Base-by-base conservation (phyloP, 306 rosid genomes). In the Begonia loranthoides region DNA sequence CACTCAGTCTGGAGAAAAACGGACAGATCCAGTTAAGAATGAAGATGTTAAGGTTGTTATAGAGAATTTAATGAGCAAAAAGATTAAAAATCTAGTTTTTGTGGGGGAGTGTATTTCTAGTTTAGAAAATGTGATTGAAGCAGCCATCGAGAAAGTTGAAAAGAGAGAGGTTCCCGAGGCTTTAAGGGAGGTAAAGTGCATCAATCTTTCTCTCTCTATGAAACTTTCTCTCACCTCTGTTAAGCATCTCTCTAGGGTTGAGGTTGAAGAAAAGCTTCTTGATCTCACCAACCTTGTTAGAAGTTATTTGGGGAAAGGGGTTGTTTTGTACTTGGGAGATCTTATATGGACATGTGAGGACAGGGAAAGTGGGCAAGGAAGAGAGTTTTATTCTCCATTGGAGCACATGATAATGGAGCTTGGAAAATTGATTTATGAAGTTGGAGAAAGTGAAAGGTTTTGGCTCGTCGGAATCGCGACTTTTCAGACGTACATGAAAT, bases 401-500 rank as follows among this genome's bases (percentile, higher is more conserved):
- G 52, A 38, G 3, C 55, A 38, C 39, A 17, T 59, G 5, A 45
- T 38, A 16, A 7, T 6, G 1, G 38, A 33, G 6, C 19, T 59
- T 12, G 55, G 49, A 8, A 52, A 59, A 4, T 33, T 49, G n/a
- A 47, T 38, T 10, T 46, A 34, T 12, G 17, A 17, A 36, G 8
- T 56, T 33, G 13, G 56, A 19, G 56, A 51, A 13, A 19, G 34
- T 28, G 13, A 6, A 33, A 60, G 24, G 47, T 14, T 59, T 59
- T 59, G 63, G 63, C 13, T 59, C 17, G 19, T 59, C 39, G 63
- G 17, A 17, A 15, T 38, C 8, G 63, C 55, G 2, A 59, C 13
- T 49, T 59, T 46, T 59, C 63, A 59, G 2, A 13, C 19, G 13
- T 59, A 59, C 38, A 59, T 59, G 63, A 59, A 33, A 15, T 59